phyloP scores from a whole-genome alignment of 2,329 filamentous ascomycete species.

The Ascochyta koolunga region DNA sequence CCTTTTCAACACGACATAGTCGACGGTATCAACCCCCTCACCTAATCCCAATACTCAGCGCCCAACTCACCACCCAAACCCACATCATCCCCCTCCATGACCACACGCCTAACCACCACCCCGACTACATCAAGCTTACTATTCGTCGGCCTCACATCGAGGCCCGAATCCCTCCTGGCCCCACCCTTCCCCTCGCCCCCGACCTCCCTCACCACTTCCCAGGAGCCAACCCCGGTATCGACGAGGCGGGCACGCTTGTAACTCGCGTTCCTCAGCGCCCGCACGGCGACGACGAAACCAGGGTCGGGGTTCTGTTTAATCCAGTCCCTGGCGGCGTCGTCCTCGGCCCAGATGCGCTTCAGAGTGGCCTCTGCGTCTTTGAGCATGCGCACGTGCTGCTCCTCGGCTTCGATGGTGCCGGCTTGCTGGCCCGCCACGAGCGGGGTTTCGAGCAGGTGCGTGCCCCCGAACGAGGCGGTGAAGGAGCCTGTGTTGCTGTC shows the following conservation, averaged over 20 bases:
- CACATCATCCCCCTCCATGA: conserved; percentile 34
- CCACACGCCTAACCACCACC: conserved; percentile 39
- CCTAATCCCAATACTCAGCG: conserved; percentile 37
- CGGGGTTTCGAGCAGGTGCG: conserved; percentile 38
- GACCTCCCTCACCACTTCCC: conserved; percentile 42
- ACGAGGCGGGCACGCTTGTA: conserved; percentile 44
- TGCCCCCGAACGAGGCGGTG: conserved; percentile 38
- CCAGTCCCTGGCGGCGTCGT: conserved; percentile 34
- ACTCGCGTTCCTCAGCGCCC: conserved; percentile 42
- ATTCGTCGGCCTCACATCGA: conserved; percentile 39
- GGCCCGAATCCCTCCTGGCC: conserved; percentile 39
- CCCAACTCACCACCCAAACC: conserved; percentile 42
- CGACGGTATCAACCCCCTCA: neutral
- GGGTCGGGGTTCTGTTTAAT: conserved; percentile 35
- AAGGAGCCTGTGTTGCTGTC: conserved; percentile 32
- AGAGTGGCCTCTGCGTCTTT: conserved; percentile 38
- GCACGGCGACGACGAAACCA: conserved; percentile 40
- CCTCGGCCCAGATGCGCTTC: conserved; percentile 31
- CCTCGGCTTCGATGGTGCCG: conserved; percentile 44
- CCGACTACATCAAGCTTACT: conserved; percentile 45
- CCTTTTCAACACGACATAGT: neutral
- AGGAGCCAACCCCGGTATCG: conserved; percentile 37
- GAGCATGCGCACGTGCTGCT: conserved; percentile 40
- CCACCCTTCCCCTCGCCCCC: conserved; percentile 34
- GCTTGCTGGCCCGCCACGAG: conserved; percentile 34